Evolutionary conservation across 2,329 filamentous ascomycete genomes (phyloP), one percentile per base, ranked within the genome.

Genomic region (Coniochaeta sp.): DNA sequence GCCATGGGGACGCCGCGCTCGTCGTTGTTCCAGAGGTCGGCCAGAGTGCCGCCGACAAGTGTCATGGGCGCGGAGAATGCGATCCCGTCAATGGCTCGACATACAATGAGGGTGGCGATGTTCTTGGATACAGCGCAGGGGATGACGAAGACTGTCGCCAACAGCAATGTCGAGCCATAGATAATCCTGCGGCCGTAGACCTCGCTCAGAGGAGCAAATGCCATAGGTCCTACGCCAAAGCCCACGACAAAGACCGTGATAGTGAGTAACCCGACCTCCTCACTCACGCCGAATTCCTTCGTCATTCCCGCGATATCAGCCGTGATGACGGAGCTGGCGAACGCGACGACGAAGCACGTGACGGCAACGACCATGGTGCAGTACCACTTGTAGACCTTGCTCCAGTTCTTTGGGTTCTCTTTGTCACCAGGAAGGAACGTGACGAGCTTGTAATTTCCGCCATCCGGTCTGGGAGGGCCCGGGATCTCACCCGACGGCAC

Each of bases 31-130:
- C 90, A 96, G n/a, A 95, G 73, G 75, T 96, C 91, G 12, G 90
- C 89, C 6, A 96, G 75, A 0, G 89, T 93, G 9, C 91, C 91
- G 50, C 90, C 91, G 9, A 93, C 90, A 1, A 95, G 80, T 0
- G 90, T 93, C 88, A 96, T 93, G 1, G 91, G 90, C 0, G 90
- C 90, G 12, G 88, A 92, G 70, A 93, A 93, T 6, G 89, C 89
- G 60, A 95, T 90, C 54, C 91, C 91, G 63, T 91, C 90, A 62
- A 96, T 89, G 54, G 86, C 78, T 63, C 91, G 85, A 69, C 87
- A 91, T 28, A 91, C 86, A 6, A 96, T 78, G 8, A 96, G 81
- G 0, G 90, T 95, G 24, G 74, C 81, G 33, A 93, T 90, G 65
- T 93, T 95, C 66, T 87, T 79, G 4, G 90, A 79, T 0, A 93